Percentiles rank a stretch among this genome's conserved stretches.
Evolutionary conservation across 1,139 yeast genomes (phyloP).

Genomic region (Barnettozyma hawaiiensis): DNA sequence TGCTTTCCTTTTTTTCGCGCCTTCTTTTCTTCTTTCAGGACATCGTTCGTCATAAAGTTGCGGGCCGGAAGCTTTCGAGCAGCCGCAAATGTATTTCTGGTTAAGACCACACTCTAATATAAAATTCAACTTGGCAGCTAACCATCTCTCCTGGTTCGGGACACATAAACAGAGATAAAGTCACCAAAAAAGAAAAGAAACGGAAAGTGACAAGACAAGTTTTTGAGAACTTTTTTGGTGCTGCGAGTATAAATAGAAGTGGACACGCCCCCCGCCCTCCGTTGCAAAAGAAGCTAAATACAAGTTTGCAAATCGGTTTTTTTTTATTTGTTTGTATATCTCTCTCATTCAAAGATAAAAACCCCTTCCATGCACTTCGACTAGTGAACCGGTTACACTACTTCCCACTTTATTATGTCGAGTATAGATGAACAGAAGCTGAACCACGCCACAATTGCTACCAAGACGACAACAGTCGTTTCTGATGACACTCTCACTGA

Average conservation of each 20-base stretch:
- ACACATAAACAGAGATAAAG: background rate
- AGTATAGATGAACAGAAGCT: conserved; percentile 13
- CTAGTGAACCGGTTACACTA: conserved; percentile 1
- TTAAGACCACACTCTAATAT: background rate
- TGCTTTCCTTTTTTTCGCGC: too few species aligned
- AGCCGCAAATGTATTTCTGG: background rate
- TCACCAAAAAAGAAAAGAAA: background rate
- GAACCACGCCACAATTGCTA: conserved; percentile 10
- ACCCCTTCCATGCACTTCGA: conserved; percentile 1
- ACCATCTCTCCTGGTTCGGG: background rate
- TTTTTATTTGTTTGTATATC: too few species aligned
- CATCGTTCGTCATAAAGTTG: too few species aligned
- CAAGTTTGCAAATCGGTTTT: too few species aligned
- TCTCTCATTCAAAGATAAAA: background rate
- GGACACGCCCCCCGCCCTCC: background rate
- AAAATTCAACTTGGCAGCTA: background rate
- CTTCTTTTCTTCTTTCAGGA: too few species aligned
- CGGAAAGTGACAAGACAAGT: background rate
- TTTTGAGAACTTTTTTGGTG: background rate
- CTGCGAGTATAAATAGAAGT: background rate
- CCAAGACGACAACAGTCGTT: conserved; percentile 6
- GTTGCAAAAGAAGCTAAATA: too few species aligned
- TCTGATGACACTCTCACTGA: conserved; percentile 13
- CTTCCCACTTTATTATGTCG: conserved; percentile 9
- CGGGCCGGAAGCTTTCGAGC: background rate